These are phyloP conservation scores for Pisolithus orientalis DNA, from an alignment of 768 basidiomycete species.

Conservation along the genomic window DNA sequence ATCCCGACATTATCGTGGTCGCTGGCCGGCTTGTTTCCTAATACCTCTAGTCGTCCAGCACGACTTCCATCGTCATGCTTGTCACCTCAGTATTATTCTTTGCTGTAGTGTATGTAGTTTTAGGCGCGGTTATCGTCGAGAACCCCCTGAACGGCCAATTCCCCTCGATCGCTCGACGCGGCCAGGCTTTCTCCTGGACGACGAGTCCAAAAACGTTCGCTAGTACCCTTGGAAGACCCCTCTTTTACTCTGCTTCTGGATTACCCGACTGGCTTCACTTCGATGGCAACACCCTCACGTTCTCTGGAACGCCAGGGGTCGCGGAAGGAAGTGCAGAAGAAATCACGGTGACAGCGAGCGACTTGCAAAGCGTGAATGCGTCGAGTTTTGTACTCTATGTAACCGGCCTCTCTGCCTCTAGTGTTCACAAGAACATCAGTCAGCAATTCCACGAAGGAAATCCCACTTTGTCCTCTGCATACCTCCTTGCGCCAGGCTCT, in stretches of 20 bases:
- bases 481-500: constrained; percentile 53
- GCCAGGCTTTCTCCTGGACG: constrained; percentile 61
- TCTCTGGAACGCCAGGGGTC: constrained; percentile 62
- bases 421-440: constrained; percentile 44
- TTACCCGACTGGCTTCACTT: constrained; percentile 79
- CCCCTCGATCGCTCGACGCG: constrained; percentile 70
- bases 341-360: constrained; percentile 61
- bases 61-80: constrained; percentile 57
- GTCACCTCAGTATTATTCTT: constrained; percentile 51
- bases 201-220: constrained; percentile 63
- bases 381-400: constrained; percentile 54
- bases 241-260: constrained; percentile 46
- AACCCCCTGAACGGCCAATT: constrained; percentile 67
- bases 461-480: constrained; percentile 71
- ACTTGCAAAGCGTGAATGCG: constrained; percentile 43
- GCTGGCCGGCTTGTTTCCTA: constrained; percentile 50
- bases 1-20: constrained; percentile 35
- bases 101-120: constrained; percentile 31
- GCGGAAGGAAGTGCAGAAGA: constrained; percentile 56
- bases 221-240: constrained; percentile 35
- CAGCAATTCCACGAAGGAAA: constrained; percentile 58
- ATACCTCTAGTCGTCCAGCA: constrained; percentile 35
- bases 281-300: constrained; percentile 49
- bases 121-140: constrained; percentile 44
- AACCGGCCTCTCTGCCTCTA: constrained; percentile 47